Percentiles rank a stretch among this genome's conserved stretches.
Conservation (phyloP, 164 flowering plant species). For the Liquidambar formosana region DNA sequence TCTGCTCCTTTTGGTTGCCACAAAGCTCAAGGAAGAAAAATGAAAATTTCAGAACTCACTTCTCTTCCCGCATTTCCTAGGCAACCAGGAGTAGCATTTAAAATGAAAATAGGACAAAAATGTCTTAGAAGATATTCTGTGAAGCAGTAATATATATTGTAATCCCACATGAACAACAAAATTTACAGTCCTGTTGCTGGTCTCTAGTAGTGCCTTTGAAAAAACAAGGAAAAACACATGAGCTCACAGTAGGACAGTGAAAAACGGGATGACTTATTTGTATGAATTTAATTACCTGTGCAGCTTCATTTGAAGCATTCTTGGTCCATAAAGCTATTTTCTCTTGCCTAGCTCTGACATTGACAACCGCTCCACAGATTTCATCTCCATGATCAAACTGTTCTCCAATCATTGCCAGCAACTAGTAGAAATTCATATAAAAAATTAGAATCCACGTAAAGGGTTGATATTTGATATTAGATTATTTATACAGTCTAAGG, state of each 20-base stretch:
- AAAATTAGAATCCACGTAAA: slow-evolving; percentile 9
- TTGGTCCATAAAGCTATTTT: slow-evolving; percentile 86
- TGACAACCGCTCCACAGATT: slow-evolving; percentile 95
- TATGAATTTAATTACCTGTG: slow-evolving; percentile 56
- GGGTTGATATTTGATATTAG: not conserved
- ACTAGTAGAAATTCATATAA: slow-evolving; percentile 29
- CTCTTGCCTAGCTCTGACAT: slow-evolving; percentile 70
- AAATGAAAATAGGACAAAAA: too few species aligned
- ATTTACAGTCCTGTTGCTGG: too few species aligned
- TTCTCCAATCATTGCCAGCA: slow-evolving; percentile 96
- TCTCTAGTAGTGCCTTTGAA: not conserved
- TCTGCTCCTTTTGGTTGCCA: too few species aligned
- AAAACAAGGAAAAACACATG: not conserved
- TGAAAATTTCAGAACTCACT: too few species aligned
- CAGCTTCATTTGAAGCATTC: slow-evolving; percentile 83
- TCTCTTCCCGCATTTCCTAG: too few species aligned
- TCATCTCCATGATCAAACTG: slow-evolving; percentile 97
- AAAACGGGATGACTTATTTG: too few species aligned
- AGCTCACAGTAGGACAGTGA: not conserved
- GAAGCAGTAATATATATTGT: too few species aligned
- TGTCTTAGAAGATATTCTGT: too few species aligned
- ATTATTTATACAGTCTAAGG: not conserved
- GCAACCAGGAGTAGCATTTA: too few species aligned
- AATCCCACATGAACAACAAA: too few species aligned
- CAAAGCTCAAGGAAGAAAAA: too few species aligned